Evolutionary conservation across 306 rosid genomes (phyloP).

Genomic region (Abrus precatorius): DNA sequence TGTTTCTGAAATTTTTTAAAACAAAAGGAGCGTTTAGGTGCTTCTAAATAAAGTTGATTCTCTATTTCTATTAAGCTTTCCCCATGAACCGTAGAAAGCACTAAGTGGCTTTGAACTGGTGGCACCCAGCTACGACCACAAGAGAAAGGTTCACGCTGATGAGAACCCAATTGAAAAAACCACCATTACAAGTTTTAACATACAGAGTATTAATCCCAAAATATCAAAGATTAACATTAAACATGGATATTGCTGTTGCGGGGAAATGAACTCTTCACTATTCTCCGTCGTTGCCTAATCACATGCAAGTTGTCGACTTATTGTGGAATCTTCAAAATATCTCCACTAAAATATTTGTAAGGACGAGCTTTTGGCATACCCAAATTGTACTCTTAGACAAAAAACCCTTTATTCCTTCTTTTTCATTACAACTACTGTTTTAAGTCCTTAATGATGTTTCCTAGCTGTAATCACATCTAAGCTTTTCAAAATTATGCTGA

Average conservation of each 20-base stretch:
- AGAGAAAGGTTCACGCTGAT: neutral
- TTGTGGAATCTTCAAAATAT: conserved; percentile 51
- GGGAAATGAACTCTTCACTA: neutral
- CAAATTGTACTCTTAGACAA: conserved; percentile 41
- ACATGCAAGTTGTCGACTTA: conserved; percentile 52
- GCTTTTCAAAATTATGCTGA: neutral
- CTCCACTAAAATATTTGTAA: conserved; percentile 7
- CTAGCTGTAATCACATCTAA: conserved; percentile 54
- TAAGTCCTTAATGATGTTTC: conserved; percentile 31
- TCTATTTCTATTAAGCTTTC: conserved; percentile 40
- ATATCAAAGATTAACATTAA: conserved; percentile 10
- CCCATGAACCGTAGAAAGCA: conserved; percentile 38
- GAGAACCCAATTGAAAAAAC: conserved; percentile 32
- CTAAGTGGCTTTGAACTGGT: conserved; percentile 21
- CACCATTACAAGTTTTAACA: conserved; percentile 29
- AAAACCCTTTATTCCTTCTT: conserved; percentile 43
- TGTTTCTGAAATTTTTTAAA: conserved; percentile 37
- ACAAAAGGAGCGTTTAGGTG: conserved; percentile 41
- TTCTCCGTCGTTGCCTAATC: conserved; percentile 2
- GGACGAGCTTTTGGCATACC: conserved; percentile 47
- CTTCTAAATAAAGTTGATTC: conserved; percentile 44
- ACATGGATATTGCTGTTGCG: neutral
- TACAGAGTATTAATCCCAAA: conserved; percentile 10
- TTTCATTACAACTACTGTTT: conserved; percentile 29
- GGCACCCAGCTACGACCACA: conserved; percentile 26